These are phyloP conservation scores for Paramyrothecium roridum DNA, from an alignment of 2,329 filamentous ascomycete genomes.

Conservation along the genomic window DNA sequence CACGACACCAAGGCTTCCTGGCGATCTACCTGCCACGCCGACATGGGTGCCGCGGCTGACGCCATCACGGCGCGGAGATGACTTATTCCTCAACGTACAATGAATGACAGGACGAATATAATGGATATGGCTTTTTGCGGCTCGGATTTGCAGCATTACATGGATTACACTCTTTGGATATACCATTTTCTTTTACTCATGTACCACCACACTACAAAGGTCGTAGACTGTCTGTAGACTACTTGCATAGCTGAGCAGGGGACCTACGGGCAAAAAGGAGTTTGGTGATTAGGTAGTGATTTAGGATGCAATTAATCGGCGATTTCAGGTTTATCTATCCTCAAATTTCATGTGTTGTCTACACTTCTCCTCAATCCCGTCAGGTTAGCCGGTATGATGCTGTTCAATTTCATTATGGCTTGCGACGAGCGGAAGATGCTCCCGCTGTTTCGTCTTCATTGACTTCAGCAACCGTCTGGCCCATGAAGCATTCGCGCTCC, in stretches of 20 bases:
- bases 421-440: no score
- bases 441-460: conserved; percentile 16
- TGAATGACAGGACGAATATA: conserved; percentile 18
- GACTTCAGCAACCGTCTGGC: conserved; percentile 33
- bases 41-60: conserved; percentile 56
- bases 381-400: not conserved
- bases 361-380: not conserved
- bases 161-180: not conserved
- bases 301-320: not conserved
- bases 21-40: conserved; percentile 14
- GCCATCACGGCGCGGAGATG: conserved; percentile 63
- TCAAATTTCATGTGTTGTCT: not conserved
- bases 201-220: not conserved
- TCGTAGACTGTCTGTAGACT: not conserved
- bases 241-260: not conserved
- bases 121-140: not conserved
- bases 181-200: not conserved
- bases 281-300: not conserved
- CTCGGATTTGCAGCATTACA: not conserved
- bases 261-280: not conserved
- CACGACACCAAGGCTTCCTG: not conserved
- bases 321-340: not conserved
- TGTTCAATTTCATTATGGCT: not conserved
- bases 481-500: conserved; percentile 33
- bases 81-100: conserved; percentile 58